phyloP scores from a whole-genome alignment of 371 early-diverging fungal genomes.

The Mortierella sp. region DNA sequence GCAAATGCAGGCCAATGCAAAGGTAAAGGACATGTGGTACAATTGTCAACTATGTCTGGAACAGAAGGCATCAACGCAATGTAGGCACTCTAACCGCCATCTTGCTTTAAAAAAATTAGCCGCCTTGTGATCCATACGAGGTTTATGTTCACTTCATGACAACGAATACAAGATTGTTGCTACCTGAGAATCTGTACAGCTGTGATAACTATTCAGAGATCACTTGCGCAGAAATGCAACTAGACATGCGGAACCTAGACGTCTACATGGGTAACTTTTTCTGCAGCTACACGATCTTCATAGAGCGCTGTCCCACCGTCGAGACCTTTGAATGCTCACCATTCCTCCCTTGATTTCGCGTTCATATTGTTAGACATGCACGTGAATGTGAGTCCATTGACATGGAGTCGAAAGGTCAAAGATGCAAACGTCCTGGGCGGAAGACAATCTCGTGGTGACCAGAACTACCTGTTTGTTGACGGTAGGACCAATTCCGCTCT shows the following conservation, averaged over 20 bases:
- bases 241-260: conserved; percentile 74
- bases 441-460: conserved; percentile 20
- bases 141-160: conserved; percentile 65
- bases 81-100: too few species aligned
- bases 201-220: conserved; percentile 66
- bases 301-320: too few species aligned
- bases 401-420: conserved; percentile 64
- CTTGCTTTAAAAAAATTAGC: conserved; percentile 50
- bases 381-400: conserved; percentile 71
- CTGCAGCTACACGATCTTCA: neutral
- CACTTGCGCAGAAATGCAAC: conserved; percentile 71
- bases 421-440: neutral
- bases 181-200: conserved; percentile 82
- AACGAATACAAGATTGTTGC: conserved; percentile 66
- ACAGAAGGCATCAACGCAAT: too few species aligned
- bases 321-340: too few species aligned
- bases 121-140: conserved; percentile 72
- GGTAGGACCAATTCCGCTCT: too few species aligned
- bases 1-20: conserved; percentile 67
- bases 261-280: conserved; percentile 68
- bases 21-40: conserved; percentile 52
- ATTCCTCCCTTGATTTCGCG: too few species aligned
- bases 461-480: conserved; percentile 69
- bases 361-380: too few species aligned
- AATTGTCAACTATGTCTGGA: too few species aligned